These are phyloP conservation scores for Saccharomycopsis phalli DNA, from an alignment of 1,139 yeast genomes.

Conservation along the genomic window DNA sequence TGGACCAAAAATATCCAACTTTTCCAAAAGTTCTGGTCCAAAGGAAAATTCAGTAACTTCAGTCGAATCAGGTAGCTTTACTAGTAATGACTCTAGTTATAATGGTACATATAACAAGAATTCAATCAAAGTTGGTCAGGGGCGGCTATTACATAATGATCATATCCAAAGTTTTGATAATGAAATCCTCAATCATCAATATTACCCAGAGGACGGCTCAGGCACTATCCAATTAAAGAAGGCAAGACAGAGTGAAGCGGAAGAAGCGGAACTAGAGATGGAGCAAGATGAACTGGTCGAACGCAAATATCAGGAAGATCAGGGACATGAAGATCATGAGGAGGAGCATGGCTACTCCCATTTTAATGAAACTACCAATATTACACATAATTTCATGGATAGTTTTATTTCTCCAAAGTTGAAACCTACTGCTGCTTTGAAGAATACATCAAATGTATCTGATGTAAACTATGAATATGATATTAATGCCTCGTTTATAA, in stretches of 20 bases:
- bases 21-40: constrained; percentile 1
- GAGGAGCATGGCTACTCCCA: neutral
- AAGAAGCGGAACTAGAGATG: neutral
- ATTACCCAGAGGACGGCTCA: neutral
- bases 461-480: constrained; percentile 13
- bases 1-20: constrained; percentile 15
- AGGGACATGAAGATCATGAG: neutral
- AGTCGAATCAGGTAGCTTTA: constrained; percentile 6
- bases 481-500: constrained; percentile 19
- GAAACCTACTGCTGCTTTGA: neutral
- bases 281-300: neutral
- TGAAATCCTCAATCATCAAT: neutral
- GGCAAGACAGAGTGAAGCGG: neutral
- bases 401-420: constrained; percentile 14
- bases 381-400: constrained; percentile 13
- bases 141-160: constrained; percentile 4
- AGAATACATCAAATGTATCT: neutral
- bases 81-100: constrained; percentile 12
- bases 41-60: neutral
- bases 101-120: neutral
- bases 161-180: neutral
- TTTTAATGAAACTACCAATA: constrained; percentile 8
- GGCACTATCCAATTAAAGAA: constrained; percentile 1
- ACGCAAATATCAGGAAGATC: no score
- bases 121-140: constrained; percentile 10